phyloP scores from a whole-genome alignment of 2,329 filamentous ascomycete species.

The Aspergillus carbonarius region DNA sequence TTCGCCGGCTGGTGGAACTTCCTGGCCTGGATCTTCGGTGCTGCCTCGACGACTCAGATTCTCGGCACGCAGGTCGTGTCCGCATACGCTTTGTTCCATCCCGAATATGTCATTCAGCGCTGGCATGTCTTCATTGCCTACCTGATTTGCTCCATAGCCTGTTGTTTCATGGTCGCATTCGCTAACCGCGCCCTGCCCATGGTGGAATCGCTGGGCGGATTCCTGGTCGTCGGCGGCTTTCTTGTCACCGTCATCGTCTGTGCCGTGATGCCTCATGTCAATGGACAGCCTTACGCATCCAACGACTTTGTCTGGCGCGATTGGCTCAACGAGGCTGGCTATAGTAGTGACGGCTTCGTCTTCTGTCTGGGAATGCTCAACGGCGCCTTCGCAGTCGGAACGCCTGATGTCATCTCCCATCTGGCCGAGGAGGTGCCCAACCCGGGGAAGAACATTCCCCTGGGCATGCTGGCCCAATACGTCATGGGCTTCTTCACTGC shows the following conservation, averaged over 20 bases:
- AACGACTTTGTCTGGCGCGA: slow-evolving; percentile 57
- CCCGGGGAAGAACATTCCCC: slow-evolving; percentile 37
- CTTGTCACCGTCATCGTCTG: slow-evolving; percentile 55
- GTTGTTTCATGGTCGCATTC: slow-evolving; percentile 54
- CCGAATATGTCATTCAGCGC: slow-evolving; percentile 49
- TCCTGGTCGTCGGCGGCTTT: slow-evolving; percentile 55
- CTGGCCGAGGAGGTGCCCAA: slow-evolving; percentile 63
- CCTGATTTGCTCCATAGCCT: slow-evolving; percentile 55
- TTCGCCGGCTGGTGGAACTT: slow-evolving; percentile 48
- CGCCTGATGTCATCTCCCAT: slow-evolving; percentile 64
- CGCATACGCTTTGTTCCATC: slow-evolving; percentile 61
- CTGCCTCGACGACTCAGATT: slow-evolving; percentile 59
- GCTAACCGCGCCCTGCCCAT: slow-evolving; percentile 53
- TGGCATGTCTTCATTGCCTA: slow-evolving; percentile 63
- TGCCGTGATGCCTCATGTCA: slow-evolving; percentile 53
- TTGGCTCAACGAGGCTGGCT: slow-evolving; percentile 50
- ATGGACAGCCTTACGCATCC: slow-evolving; percentile 44
- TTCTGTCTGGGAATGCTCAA: slow-evolving; percentile 68
- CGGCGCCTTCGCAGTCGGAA: slow-evolving; percentile 66
- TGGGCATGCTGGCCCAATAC: slow-evolving; percentile 46
- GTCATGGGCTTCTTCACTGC: slow-evolving; percentile 42
- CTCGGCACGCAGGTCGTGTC: slow-evolving; percentile 60
- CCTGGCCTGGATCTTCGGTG: slow-evolving; percentile 59
- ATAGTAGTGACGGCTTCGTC: slow-evolving; percentile 56
- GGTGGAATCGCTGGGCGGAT: slow-evolving; percentile 56